A percentile compares a stretch with the other conserved stretches of the same genome.
Conservation (phyloP, 1,139 yeast species). For the Magnusiomyces ingens region DNA sequence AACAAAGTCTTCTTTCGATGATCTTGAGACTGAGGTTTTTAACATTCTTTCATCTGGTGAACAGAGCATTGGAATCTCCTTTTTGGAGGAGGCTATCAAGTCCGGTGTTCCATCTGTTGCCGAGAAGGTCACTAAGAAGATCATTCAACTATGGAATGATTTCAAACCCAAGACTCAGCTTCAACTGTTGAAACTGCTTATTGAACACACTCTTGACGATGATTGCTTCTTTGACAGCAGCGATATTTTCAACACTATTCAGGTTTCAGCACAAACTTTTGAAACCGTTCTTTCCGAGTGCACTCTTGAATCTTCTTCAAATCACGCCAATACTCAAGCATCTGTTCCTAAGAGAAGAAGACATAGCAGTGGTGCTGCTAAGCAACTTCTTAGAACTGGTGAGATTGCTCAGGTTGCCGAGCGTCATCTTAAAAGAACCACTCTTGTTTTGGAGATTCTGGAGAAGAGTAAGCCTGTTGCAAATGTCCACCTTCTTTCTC, state of each 20-base stretch:
- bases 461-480: conserved; percentile 47
- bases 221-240: conserved; percentile 45
- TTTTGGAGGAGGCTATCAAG: conserved; percentile 46
- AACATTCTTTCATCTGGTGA: conserved; percentile 54
- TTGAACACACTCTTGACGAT: conserved; percentile 49
- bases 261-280: conserved; percentile 43
- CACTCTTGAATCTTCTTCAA: conserved; percentile 38
- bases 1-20: conserved; percentile 45
- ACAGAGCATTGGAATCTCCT: conserved; percentile 50
- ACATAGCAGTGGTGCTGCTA: conserved; percentile 71
- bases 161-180: conserved; percentile 55
- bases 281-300: conserved; percentile 45
- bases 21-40: conserved; percentile 50
- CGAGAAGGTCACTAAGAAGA: conserved; percentile 44
- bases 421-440: conserved; percentile 66
- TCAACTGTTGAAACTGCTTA: conserved; percentile 49
- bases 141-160: conserved; percentile 47
- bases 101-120: conserved; percentile 47
- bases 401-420: conserved; percentile 71
- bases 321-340: conserved; percentile 44
- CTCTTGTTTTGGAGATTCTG: conserved; percentile 71
- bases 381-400: conserved; percentile 61
- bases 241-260: conserved; percentile 45
- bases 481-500: conserved; percentile 45
- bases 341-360: conserved; percentile 47